A percentile compares a stretch with the other conserved stretches of the same genome.
Evolutionary conservation across 2,329 filamentous ascomycete species (phyloP).

Genomic region (Paraphaeosphaeria sporulosa): DNA sequence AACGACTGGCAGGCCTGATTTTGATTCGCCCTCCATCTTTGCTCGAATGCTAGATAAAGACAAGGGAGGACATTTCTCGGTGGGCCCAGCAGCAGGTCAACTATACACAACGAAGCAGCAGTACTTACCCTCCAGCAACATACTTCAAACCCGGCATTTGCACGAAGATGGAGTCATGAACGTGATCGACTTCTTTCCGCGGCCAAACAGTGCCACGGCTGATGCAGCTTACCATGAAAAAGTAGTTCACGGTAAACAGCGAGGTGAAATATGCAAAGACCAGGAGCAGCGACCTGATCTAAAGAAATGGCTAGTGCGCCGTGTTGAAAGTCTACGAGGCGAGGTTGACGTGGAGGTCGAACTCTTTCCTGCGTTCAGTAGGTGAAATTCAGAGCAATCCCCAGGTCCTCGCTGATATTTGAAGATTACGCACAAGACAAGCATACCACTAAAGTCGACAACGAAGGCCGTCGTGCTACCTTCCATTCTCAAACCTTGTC

Average conservation of each 20-base stretch:
- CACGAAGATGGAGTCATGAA: constrained; percentile 78
- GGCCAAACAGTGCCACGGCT: constrained; percentile 65
- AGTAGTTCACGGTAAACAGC: constrained; percentile 34
- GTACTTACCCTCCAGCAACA: constrained; percentile 77
- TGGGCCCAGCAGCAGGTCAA: constrained; percentile 58
- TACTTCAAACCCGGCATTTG: constrained; percentile 79
- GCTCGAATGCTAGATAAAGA: constrained; percentile 77
- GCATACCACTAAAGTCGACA: constrained; percentile 66
- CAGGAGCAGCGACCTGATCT: constrained; percentile 49
- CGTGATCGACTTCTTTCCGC: constrained; percentile 77
- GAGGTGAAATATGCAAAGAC: constrained; percentile 28
- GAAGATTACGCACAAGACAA: constrained; percentile 68
- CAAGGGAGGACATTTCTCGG: constrained; percentile 77
- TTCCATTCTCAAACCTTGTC: constrained; percentile 67
- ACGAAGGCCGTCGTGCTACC: constrained; percentile 54
- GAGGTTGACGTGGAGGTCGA: constrained; percentile 71
- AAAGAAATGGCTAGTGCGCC: constrained; percentile 74
- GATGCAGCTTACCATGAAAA: constrained; percentile 52
- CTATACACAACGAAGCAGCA: constrained; percentile 77
- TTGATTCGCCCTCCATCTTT: constrained; percentile 79
- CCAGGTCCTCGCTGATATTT: constrained; percentile 4
- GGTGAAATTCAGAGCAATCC: not conserved
- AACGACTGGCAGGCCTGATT: constrained; percentile 67
- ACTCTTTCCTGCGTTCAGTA: constrained; percentile 65
- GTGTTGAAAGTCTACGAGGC: constrained; percentile 77